Evolutionary conservation across 495 filamentous ascomycete genomes (phyloP).

Genomic region (Jackrogersella minutella): DNA sequence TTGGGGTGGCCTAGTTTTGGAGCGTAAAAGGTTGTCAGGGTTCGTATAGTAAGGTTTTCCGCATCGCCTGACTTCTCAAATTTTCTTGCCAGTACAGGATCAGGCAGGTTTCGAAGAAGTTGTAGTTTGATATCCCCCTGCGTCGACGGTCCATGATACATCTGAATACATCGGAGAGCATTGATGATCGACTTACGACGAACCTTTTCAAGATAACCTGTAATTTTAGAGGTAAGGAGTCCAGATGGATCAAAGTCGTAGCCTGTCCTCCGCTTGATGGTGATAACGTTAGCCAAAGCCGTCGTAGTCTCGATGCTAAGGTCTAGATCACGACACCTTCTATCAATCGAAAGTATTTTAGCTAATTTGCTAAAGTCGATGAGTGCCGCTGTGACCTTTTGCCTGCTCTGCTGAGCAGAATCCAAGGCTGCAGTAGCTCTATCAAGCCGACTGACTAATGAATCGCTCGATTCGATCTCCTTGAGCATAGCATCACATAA

Average conservation of each 20-base stretch:
- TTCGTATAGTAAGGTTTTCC: constrained; percentile 25
- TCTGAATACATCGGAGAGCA: constrained; percentile 25
- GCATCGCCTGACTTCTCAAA: constrained; percentile 23
- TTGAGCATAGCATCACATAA: constrained; percentile 4
- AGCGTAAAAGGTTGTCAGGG: constrained; percentile 20
- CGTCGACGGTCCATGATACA: constrained; percentile 25
- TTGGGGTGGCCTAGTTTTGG: neutral
- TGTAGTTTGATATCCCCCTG: constrained; percentile 21
- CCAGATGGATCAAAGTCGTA: constrained; percentile 21
- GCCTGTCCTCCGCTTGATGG: constrained; percentile 30
- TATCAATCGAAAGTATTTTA: constrained; percentile 11
- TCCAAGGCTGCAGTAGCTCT: constrained; percentile 6
- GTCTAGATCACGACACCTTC: constrained; percentile 17
- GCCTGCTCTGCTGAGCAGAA: constrained; percentile 14
- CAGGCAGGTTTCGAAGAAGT: constrained; percentile 22
- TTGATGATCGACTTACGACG: constrained; percentile 22
- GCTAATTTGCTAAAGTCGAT: constrained; percentile 11
- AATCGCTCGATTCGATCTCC: constrained; percentile 1
- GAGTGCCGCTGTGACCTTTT: neutral
- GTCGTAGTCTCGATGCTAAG: constrained; percentile 14
- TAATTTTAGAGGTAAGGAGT: constrained; percentile 9
- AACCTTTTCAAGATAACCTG: neutral
- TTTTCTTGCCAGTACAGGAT: constrained; percentile 10
- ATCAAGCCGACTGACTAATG: constrained; percentile 6
- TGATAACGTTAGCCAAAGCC: constrained; percentile 1